phyloP scores from a whole-genome alignment of 2,329 filamentous ascomycete genomes.

The Coniosporium tulheliwenetii region DNA sequence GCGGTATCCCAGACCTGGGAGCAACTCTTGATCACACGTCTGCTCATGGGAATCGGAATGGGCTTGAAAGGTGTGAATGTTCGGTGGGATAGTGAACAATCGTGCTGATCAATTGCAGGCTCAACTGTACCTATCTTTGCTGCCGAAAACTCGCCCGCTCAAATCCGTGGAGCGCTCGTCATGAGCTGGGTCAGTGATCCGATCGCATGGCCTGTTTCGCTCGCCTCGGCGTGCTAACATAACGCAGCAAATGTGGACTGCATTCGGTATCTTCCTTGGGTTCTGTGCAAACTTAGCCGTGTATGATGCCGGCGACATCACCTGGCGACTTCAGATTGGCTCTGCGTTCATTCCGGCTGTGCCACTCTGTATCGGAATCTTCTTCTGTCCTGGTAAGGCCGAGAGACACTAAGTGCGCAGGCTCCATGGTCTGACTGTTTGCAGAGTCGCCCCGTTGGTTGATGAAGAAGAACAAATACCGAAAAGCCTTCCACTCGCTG shows the following conservation, averaged over 20 bases:
- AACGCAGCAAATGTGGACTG: slow-evolving; percentile 28
- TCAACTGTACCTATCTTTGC: slow-evolving; percentile 1
- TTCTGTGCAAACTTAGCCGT: slow-evolving; percentile 50
- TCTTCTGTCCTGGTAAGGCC: slow-evolving; percentile 17
- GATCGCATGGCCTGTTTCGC: too few relatives aligned
- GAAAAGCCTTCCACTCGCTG: slow-evolving; percentile 19
- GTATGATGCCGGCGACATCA: slow-evolving; percentile 39
- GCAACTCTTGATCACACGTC: slow-evolving; percentile 1
- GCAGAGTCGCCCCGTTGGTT: not conserved
- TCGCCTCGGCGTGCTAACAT: too few relatives aligned
- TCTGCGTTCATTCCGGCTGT: slow-evolving; percentile 51
- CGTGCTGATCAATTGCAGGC: not conserved
- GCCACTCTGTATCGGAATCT: slow-evolving; percentile 41
- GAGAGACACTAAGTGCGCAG: not conserved
- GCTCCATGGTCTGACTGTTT: not conserved
- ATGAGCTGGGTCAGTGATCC: slow-evolving; percentile 8
- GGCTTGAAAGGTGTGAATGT: slow-evolving; percentile 6
- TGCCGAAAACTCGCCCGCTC: slow-evolving; percentile 1
- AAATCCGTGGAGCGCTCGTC: slow-evolving; percentile 12
- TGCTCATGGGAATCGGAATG: slow-evolving; percentile 6
- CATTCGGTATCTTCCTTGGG: slow-evolving; percentile 52
- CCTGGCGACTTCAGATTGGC: slow-evolving; percentile 49
- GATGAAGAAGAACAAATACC: slow-evolving; percentile 20
- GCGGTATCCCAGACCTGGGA: slow-evolving; percentile 39
- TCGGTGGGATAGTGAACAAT: not conserved